Percentiles rank a stretch among this genome's conserved stretches.
phyloP scores from a whole-genome alignment of 1,284 basidiomycete species.

The Cerioporus squamosus region DNA sequence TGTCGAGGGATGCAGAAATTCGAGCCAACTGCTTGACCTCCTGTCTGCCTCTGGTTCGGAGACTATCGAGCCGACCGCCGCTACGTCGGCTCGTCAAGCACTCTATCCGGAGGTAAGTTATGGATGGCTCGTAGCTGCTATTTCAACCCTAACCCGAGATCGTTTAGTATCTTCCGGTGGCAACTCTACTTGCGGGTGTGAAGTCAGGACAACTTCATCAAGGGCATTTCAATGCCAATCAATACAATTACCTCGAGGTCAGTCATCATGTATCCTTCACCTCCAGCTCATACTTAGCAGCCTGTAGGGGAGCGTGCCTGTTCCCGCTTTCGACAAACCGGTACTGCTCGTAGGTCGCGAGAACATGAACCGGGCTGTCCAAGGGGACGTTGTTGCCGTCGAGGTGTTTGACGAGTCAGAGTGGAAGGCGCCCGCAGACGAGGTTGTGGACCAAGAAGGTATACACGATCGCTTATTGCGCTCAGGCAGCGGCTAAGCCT shows the following conservation, averaged over 20 bases:
- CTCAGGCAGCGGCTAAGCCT: conserved; percentile 5
- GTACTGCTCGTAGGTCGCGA: conserved; percentile 89
- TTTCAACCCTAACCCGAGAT: background rate
- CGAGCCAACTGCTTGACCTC: conserved; percentile 77
- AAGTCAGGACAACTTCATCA: conserved; percentile 87
- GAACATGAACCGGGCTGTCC: conserved; percentile 94
- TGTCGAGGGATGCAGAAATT: conserved; percentile 72
- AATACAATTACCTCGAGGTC: conserved; percentile 95
- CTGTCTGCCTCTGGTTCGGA: conserved; percentile 70
- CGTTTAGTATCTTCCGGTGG: conserved; percentile 78
- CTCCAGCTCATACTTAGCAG: background rate
- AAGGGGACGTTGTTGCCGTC: conserved; percentile 93
- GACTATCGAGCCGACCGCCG: conserved; percentile 63
- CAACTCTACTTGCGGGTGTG: conserved; percentile 81
- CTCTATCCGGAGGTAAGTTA: conserved; percentile 79
- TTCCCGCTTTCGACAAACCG: conserved; percentile 75
- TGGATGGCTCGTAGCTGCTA: background rate
- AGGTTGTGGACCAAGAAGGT: conserved; percentile 94
- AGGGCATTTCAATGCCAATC: conserved; percentile 95
- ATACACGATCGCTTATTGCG: conserved; percentile 29
- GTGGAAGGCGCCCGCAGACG: conserved; percentile 93
- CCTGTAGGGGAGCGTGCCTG: conserved; percentile 80
- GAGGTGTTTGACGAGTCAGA: conserved; percentile 88
- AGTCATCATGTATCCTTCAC: conserved; percentile 14
- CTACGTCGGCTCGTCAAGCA: conserved; percentile 55